Evolutionary conservation across 495 filamentous ascomycete species (phyloP).

Genomic region (Venustampulla echinocandica): DNA sequence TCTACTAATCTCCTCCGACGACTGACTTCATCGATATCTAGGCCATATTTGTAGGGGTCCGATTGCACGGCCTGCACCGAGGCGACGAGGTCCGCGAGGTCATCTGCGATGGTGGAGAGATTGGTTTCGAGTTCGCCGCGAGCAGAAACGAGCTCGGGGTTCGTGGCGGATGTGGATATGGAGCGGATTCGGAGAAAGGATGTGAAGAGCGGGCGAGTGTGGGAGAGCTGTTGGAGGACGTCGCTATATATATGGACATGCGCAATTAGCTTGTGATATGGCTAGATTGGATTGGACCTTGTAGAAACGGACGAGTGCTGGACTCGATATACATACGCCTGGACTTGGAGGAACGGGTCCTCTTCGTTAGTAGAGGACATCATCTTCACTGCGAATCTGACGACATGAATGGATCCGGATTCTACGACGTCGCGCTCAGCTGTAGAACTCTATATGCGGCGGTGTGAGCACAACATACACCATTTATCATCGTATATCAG

Average conservation of each 20-base stretch:
- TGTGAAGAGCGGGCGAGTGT: conserved; percentile 75
- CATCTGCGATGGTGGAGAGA: conserved; percentile 67
- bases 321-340: conserved; percentile 61
- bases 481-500: too few relatives aligned
- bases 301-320: conserved; percentile 1
- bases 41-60: conserved; percentile 82
- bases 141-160: conserved; percentile 80
- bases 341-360: conserved; percentile 91
- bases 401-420: too few relatives aligned
- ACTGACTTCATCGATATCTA: conserved; percentile 74
- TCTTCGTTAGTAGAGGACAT: conserved; percentile 65
- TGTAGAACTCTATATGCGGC: too few relatives aligned
- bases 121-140: conserved; percentile 72
- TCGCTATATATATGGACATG: conserved; percentile 52
- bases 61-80: conserved; percentile 82
- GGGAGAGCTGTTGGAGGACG: conserved; percentile 70
- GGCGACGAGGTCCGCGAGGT: conserved; percentile 81
- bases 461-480: too few relatives aligned
- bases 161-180: conserved; percentile 53
- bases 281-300: neutral
- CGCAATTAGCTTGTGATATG: neutral
- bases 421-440: too few relatives aligned
- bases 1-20: conserved; percentile 75
- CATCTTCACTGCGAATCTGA: too few relatives aligned
- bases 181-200: conserved; percentile 95